Evolutionary conservation across 352 stramenopile species (phyloP).

Genomic region (Pythium aquatile): DNA sequence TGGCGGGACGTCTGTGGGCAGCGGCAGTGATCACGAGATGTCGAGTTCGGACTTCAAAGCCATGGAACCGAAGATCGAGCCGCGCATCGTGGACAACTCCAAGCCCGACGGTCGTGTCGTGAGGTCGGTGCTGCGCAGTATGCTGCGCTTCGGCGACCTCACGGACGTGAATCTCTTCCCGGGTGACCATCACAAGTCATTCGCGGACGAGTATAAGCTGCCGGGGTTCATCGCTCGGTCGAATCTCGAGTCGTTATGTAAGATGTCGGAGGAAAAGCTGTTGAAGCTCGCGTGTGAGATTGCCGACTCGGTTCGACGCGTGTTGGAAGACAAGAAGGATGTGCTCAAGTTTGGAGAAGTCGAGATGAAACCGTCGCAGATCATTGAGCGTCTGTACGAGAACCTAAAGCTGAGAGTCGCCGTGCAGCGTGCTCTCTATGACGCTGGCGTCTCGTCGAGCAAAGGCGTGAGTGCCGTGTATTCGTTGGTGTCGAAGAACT

Average conservation of each 20-base stretch:
- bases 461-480: constrained; percentile 54
- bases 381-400: constrained; percentile 83
- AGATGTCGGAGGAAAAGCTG: constrained; percentile 53
- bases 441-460: constrained; percentile 35
- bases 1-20: constrained; percentile 17
- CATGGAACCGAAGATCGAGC: constrained; percentile 50
- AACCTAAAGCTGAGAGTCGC: constrained; percentile 85
- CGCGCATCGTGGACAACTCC: constrained; percentile 32
- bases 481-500: constrained; percentile 67
- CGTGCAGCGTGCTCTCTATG: constrained; percentile 70
- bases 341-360: constrained; percentile 76
- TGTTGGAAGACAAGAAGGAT: constrained; percentile 66
- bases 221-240: constrained; percentile 71
- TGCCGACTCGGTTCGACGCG: constrained; percentile 46
- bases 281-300: constrained; percentile 65
- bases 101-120: constrained; percentile 65
- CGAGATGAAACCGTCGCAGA: constrained; percentile 65
- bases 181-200: constrained; percentile 40
- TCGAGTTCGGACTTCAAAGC: constrained; percentile 5
- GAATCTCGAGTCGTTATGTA: constrained; percentile 53
- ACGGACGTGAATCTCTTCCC: constrained; percentile 66
- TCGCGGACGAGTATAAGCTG: constrained; percentile 77
- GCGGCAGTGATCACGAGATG: constrained; percentile 29
- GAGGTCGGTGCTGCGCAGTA: constrained; percentile 60
- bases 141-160: constrained; percentile 78